phyloP scores from a whole-genome alignment of 2,329 filamentous ascomycete species.

The Calycina marina region DNA sequence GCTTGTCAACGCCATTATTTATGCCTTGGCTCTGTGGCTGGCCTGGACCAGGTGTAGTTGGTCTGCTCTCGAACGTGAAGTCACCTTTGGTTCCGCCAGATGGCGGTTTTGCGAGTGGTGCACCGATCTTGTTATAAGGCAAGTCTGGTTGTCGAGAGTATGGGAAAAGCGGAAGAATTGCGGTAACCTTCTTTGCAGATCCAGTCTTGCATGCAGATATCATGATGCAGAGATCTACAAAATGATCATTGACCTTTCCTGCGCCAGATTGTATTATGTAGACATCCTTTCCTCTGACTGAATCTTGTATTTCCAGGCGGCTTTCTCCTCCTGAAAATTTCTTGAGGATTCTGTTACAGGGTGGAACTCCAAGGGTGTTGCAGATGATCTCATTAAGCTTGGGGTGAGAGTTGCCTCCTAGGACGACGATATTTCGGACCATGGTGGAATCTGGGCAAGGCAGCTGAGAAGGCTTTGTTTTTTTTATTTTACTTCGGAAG shows the following conservation, averaged over 20 bases:
- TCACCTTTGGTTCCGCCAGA: constrained; percentile 36
- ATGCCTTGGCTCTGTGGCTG: constrained; percentile 47
- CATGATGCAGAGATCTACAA: constrained; percentile 94
- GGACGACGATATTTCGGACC: constrained; percentile 90
- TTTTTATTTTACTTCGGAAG: background rate
- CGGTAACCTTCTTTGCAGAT: constrained; percentile 84
- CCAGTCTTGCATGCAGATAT: constrained; percentile 96
- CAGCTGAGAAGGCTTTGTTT: no score
- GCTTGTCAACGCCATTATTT: constrained; percentile 47
- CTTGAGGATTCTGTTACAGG: constrained; percentile 66
- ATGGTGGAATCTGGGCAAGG: constrained; percentile 31
- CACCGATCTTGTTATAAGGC: constrained; percentile 90
- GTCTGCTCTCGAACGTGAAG: constrained; percentile 86
- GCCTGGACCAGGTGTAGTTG: constrained; percentile 66
- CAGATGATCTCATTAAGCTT: constrained; percentile 76
- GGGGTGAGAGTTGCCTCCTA: constrained; percentile 88
- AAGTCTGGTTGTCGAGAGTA: constrained; percentile 95
- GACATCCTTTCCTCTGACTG: constrained; percentile 94
- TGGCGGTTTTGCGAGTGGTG: constrained; percentile 63
- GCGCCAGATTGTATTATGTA: constrained; percentile 95
- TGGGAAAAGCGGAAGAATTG: constrained; percentile 86
- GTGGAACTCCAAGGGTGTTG: constrained; percentile 75
- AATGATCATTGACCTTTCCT: constrained; percentile 86
- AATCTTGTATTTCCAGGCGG: constrained; percentile 89
- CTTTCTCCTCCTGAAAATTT: constrained; percentile 96